Percentiles rank a stretch among this genome's conserved stretches.
phyloP scores from a whole-genome alignment of 306 rosid genomes.

The Cicer arietinum region DNA sequence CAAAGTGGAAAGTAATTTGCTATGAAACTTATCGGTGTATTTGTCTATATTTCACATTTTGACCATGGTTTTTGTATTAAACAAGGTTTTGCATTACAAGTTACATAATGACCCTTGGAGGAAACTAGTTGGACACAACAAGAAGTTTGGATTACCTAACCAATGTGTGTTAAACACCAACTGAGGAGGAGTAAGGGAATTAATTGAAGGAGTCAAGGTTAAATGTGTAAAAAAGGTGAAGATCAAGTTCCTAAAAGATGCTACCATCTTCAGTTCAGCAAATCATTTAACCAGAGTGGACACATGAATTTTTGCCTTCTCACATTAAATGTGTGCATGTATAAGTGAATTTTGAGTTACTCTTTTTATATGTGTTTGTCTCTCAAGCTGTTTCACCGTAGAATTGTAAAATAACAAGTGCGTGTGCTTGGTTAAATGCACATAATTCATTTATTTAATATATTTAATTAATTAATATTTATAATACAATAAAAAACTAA shows the following conservation, averaged over 20 bases:
- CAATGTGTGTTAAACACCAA: slow-evolving; percentile 61
- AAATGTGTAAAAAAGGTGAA: slow-evolving; percentile 22
- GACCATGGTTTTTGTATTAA: slow-evolving; percentile 34
- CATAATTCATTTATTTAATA: neutral
- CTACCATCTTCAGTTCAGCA: slow-evolving; percentile 30
- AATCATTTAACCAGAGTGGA: slow-evolving; percentile 32
- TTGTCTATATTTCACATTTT: slow-evolving; percentile 25
- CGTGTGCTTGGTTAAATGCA: neutral
- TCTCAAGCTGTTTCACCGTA: slow-evolving; percentile 4
- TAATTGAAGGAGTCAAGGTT: neutral
- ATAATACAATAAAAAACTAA: neutral
- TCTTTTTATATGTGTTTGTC: neutral
- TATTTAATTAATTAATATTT: slow-evolving; percentile 8
- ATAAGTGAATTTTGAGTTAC: slow-evolving; percentile 18
- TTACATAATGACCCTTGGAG: slow-evolving; percentile 89
- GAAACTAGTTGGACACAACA: slow-evolving; percentile 52
- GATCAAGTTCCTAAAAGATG: slow-evolving; percentile 35
- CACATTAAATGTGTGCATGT: slow-evolving; percentile 36
- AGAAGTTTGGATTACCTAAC: slow-evolving; percentile 68
- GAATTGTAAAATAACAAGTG: slow-evolving; percentile 40
- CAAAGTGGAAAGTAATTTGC: slow-evolving; percentile 20
- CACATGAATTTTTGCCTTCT: slow-evolving; percentile 33
- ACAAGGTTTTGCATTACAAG: slow-evolving; percentile 85
- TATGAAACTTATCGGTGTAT: neutral
- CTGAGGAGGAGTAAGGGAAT: slow-evolving; percentile 43